Evolutionary conservation across 768 basidiomycete genomes (phyloP), one percentile per base, ranked within the genome.

Genomic region (Coprinellus aureogranulatus): DNA sequence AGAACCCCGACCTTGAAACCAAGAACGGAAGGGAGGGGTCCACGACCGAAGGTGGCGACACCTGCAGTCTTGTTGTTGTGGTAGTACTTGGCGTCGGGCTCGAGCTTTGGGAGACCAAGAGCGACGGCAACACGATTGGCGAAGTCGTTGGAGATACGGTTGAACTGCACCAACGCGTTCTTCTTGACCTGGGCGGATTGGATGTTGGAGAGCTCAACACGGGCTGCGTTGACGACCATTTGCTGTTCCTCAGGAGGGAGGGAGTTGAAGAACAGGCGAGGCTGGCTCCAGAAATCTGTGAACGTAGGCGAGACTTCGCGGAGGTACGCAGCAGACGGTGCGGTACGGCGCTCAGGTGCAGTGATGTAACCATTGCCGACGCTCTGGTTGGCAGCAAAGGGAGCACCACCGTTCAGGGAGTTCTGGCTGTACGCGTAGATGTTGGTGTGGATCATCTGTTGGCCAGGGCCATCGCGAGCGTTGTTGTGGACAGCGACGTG

Each of bases 191-290:
- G 83, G 73, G 69, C 87, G 88, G 1, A 95, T 88, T 2, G 75
- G 70, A 0, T 81, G 66, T 94, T 91, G 57, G 84, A 85, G 37
- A 96, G 78, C 71, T 94, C 93, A 68, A 96, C 94, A 12, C 85
- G 82, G 57, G 90, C 77, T 3, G 90, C 92, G 3, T 73, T 65
- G 50, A 84, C 72, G 30, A 94, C 74, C 68, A 94, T 91, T n/a
- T 73, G 60, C 71, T 87, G 85, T 76, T 95, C 94, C 54, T 83
- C 67, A 0, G 75, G 63, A 1, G 80, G 64, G 47, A 95, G 79
- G 8, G 92, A 94, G 73, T 96, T 95, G 72, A 83, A 87, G 79
- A 94, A 95, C 2, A 94, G 75, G 59, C 86, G 85, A 10, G 83
- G 85, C 65, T 96, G 94, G 55, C 77, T 79, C 58, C 67, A 87